A percentile compares a stretch with the other conserved stretches of the same genome.
These are phyloP conservation scores for Candida rishiriensis DNA, from an alignment of 805 yeast species.

Conservation along the genomic window DNA sequence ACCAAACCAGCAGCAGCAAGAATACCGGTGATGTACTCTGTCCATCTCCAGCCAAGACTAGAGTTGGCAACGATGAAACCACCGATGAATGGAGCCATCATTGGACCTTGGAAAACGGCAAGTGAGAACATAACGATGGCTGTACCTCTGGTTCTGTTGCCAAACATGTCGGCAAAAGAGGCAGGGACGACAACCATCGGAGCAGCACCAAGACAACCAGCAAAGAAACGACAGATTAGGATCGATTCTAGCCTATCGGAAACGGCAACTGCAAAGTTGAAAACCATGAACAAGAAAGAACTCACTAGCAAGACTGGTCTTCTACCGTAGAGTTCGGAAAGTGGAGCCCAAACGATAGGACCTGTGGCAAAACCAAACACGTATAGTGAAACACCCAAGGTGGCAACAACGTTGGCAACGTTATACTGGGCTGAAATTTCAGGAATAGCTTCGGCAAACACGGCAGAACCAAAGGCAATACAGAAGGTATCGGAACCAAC, in stretches of 20 bases:
- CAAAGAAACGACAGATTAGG: slow-evolving; percentile 72
- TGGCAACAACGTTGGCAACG: slow-evolving; percentile 64
- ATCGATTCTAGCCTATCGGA: slow-evolving; percentile 75
- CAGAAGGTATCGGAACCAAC: slow-evolving; percentile 46
- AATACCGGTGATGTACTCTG: slow-evolving; percentile 65
- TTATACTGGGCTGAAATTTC: slow-evolving; percentile 47
- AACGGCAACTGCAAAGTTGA: slow-evolving; percentile 72
- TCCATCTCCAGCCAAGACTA: slow-evolving; percentile 81
- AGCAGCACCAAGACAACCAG: slow-evolving; percentile 80
- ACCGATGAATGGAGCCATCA: slow-evolving; percentile 76
- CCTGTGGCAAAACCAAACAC: slow-evolving; percentile 95
- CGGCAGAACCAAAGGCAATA: slow-evolving; percentile 78
- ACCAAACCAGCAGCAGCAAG: slow-evolving; percentile 39
- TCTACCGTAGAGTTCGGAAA: slow-evolving; percentile 77
- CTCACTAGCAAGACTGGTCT: slow-evolving; percentile 55
- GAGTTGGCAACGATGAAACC: slow-evolving; percentile 54
- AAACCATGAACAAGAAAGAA: slow-evolving; percentile 50
- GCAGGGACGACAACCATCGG: slow-evolving; percentile 87
- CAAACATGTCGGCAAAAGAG: slow-evolving; percentile 76
- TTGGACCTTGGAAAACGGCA: slow-evolving; percentile 75
- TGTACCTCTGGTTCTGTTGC: slow-evolving; percentile 61
- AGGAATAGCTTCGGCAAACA: slow-evolving; percentile 60
- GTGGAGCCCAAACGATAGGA: slow-evolving; percentile 86
- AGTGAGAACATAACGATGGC: slow-evolving; percentile 70
- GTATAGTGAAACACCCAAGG: slow-evolving; percentile 71